Base-by-base conservation (phyloP, 2,329 filamentous ascomycete genomes). In the Stemphylium lycopersici region DNA sequence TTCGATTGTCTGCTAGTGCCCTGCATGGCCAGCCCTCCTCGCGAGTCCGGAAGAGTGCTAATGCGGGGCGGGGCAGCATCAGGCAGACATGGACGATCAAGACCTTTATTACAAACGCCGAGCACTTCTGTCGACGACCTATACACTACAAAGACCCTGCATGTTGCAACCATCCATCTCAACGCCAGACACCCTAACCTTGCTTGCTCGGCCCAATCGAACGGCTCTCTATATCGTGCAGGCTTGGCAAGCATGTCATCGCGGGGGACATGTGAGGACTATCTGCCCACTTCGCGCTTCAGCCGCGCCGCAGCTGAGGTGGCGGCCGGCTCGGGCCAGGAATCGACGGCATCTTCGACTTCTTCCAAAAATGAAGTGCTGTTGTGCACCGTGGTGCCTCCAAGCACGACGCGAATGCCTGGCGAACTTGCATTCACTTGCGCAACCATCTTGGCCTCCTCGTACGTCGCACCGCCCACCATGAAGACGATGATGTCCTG, bases 401-500 rank as follows among this genome's bases (percentile, higher is more conserved):
- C 93, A 5, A 99, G 79, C 10, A 98, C 92, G 3, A 99, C 88
- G 50, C 95, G 85, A 8, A 98, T 84, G 0, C 95, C 95, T 0
- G 93, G 93, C 10, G 90, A 90, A 52, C 89, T 91, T 15, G 92
- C 92, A 77, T 99, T 99, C 55, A 99, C 87, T 63, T 93, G 87
- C n/a, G 95, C 91, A 34, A 98, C 87, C 83, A 91, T 92, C 79
- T 96, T 97, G 5, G 95, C 93, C 76, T 99, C 95, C 75, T 99
- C 95, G 69, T 97, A 99, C 0, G 95, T 99, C 15, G 89, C 87
- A 2, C 95, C 95, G 5, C 95, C 95, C 20, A 97, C 83, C 70
- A 99, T 93, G 71, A 99, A 99, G 6, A 99, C 85, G 38, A 99
- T 85, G 36, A 99, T 90, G 72, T 99, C 96, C 73, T 99, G 95